Conservation (phyloP, 2,329 filamentous ascomycete species). For the Ophidiomyces ophidiicola region DNA sequence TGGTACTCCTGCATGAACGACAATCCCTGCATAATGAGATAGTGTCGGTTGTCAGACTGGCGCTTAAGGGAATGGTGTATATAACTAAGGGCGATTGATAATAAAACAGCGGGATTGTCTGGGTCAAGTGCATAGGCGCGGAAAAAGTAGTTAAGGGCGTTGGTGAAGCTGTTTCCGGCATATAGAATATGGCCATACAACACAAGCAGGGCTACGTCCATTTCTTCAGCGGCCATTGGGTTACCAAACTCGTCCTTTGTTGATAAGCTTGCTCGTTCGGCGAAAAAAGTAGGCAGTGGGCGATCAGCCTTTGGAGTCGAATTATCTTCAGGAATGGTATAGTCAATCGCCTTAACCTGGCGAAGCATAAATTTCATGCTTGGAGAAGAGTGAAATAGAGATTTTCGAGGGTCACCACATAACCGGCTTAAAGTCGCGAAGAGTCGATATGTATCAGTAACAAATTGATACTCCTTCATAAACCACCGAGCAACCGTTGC, state of each 20-base stretch:
- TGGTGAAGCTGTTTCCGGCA: slow-evolving; percentile 68
- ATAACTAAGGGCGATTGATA: slow-evolving; percentile 73
- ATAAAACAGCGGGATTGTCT: slow-evolving; percentile 62
- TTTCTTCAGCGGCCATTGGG: slow-evolving; percentile 31
- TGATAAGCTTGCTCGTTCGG: slow-evolving; percentile 32
- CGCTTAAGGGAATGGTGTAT: slow-evolving; percentile 82
- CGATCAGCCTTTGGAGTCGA: slow-evolving; percentile 20
- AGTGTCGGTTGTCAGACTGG: slow-evolving; percentile 80
- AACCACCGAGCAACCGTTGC: slow-evolving; percentile 68
- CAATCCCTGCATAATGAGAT: slow-evolving; percentile 72
- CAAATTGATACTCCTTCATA: slow-evolving; percentile 68
- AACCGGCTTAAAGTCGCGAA: slow-evolving; percentile 68
- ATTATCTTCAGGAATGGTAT: slow-evolving; percentile 44
- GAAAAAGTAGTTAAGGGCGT: slow-evolving; percentile 78
- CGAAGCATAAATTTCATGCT: slow-evolving; percentile 84
- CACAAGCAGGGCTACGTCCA: slow-evolving; percentile 72
- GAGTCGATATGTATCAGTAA: slow-evolving; percentile 71
- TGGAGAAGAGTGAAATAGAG: slow-evolving; percentile 62
- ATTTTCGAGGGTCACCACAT: slow-evolving; percentile 50
- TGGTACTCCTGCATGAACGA: slow-evolving; percentile 68
- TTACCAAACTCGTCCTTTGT: slow-evolving; percentile 29
- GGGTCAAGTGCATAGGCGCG: slow-evolving; percentile 62
- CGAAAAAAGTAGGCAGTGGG: slow-evolving; percentile 33
- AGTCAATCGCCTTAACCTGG: slow-evolving; percentile 83
- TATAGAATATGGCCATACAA: slow-evolving; percentile 86